Base-by-base conservation (phyloP, 73 alveolate genomes). In the Durusdinium trenchii region DNA sequence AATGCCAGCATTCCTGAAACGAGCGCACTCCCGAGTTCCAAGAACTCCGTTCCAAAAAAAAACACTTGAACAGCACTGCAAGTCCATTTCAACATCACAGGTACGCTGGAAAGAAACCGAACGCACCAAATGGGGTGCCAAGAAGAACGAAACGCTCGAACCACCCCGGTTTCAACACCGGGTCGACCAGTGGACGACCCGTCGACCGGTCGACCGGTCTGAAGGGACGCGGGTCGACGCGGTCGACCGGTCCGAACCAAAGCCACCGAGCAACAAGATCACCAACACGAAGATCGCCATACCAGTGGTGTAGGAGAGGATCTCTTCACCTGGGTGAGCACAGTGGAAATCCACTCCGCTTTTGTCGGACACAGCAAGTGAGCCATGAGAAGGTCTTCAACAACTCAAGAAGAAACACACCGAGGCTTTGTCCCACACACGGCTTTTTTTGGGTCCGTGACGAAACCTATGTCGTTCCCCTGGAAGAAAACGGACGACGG, bases 231-330 rank as follows among this genome's bases (percentile, higher is more conserved):
- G 87, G 87, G 46, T 3, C n/a, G 40, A 57, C 23, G 0, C 30
- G 18, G 18, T 60, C 73, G 1, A 23, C 81, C 42, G 87, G 26
- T 78, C 6, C 48, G 64, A 54, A 36, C 50, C 83, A 23, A 35
- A 1, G 48, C 75, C 10, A 14, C 83, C 46, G 78, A 69, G 97
- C 18, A 2, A 47, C 97, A 91, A 43, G 43, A 91, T 75, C 47
- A 91, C 97, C 89, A 91, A 47, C 47, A 91, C 84, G 54, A 91
- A 91, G 87, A 91, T 91, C 40, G 97, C 97, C 97, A 91, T 91
- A 26, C 97, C 97, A 3, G 97, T 91, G 73, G 97, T 91, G 54
- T 91, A 91, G 40, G 97, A 91, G 35, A 91, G 87, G 75, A 91
- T 69, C n/a, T 91, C 97, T 47, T 91, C 97, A 45, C 97, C 97